Conservation (phyloP, 2,329 filamentous ascomycete genomes). For the Aspergillus sp. region DNA sequence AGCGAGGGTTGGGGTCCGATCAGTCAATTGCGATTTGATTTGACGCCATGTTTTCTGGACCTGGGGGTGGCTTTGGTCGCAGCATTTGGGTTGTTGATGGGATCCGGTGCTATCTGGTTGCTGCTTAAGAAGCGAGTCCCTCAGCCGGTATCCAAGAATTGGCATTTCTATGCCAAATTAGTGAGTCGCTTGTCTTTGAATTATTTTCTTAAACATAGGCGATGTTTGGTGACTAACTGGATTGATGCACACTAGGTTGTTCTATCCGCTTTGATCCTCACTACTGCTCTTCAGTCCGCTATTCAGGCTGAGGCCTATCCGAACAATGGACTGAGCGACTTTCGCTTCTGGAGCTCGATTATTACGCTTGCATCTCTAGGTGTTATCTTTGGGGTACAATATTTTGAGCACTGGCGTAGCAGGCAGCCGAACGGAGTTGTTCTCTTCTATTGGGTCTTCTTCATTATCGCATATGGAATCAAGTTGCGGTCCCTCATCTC, state of each 20-base stretch:
- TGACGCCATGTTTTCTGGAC: slow-evolving; percentile 96
- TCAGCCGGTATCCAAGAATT: slow-evolving; percentile 69
- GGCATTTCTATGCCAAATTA: slow-evolving; percentile 91
- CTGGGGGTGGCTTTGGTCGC: slow-evolving; percentile 78
- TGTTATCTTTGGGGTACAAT: slow-evolving; percentile 75
- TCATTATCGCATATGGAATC: slow-evolving; percentile 70
- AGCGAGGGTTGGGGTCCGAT: slow-evolving; percentile 92
- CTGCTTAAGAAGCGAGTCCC: slow-evolving; percentile 66
- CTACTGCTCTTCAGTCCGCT: slow-evolving; percentile 66
- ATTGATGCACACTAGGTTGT: slow-evolving; percentile 44
- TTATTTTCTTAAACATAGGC: background rate
- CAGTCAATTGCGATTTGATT: slow-evolving; percentile 81
- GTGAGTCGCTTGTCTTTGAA: slow-evolving; percentile 45
- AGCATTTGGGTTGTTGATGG: slow-evolving; percentile 71
- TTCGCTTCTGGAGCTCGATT: slow-evolving; percentile 78
- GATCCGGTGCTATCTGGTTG: slow-evolving; percentile 74
- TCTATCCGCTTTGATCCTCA: slow-evolving; percentile 62
- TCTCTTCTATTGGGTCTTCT: slow-evolving; percentile 87
- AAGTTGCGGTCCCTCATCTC: slow-evolving; percentile 83
- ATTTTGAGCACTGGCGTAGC: slow-evolving; percentile 77
- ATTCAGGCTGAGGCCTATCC: slow-evolving; percentile 70
- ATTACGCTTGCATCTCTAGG: slow-evolving; percentile 66
- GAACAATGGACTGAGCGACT: slow-evolving; percentile 70
- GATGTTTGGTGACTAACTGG: too few species aligned
- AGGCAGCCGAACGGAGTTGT: slow-evolving; percentile 83